phyloP scores from a whole-genome alignment of 495 filamentous ascomycete species.

The Lophiostoma macrostomum region DNA sequence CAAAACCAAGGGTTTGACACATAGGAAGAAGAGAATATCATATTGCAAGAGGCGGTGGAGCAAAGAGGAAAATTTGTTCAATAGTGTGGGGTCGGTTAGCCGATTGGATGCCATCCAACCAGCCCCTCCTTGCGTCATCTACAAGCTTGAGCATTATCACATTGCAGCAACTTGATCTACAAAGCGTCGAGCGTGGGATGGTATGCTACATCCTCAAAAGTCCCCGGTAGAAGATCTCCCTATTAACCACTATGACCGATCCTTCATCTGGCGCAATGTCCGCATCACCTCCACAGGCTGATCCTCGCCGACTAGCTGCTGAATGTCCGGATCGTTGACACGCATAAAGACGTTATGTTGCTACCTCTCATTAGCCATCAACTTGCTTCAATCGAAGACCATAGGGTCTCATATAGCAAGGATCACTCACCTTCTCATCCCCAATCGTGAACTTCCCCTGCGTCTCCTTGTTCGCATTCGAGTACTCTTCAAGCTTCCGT shows the following conservation, averaged over 20 bases:
- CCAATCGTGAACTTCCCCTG: constrained; percentile 97
- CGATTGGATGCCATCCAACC: no score
- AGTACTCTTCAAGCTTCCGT: constrained; percentile 72
- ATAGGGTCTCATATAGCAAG: background rate
- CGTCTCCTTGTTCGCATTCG: constrained; percentile 76
- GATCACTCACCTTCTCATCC: constrained; percentile 78
- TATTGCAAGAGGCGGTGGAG: background rate
- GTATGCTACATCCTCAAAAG: background rate
- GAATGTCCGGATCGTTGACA: constrained; percentile 76
- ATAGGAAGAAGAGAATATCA: background rate
- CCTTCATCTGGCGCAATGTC: constrained; percentile 89
- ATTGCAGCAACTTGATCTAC: background rate
- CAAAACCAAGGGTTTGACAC: no score
- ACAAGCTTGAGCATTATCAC: no score
- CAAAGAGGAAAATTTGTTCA: background rate
- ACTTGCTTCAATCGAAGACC: background rate
- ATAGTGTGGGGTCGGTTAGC: no score
- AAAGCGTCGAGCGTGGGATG: background rate
- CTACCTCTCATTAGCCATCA: constrained; percentile 44
- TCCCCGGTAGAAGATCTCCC: no score
- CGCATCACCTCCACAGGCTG: constrained; percentile 85
- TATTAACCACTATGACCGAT: constrained; percentile 38
- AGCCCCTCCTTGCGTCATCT: no score
- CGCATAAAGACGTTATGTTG: constrained; percentile 97
- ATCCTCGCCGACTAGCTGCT: constrained; percentile 77